Conservation (phyloP, 2,329 filamentous ascomycete species). For the Clonostachys solani region DNA sequence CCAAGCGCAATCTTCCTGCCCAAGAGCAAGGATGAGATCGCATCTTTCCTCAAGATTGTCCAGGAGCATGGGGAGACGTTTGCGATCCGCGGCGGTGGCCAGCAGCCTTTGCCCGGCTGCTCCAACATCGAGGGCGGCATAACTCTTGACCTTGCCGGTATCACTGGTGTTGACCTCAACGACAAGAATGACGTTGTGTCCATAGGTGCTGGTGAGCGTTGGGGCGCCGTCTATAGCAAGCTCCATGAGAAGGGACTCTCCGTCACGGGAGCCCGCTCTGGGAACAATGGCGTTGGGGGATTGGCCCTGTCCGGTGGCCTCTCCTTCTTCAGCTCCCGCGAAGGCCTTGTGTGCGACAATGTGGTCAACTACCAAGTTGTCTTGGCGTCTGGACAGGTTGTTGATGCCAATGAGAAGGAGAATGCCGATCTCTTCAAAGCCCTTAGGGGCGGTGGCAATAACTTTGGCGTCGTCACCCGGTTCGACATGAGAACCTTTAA, state of each 20-base stretch:
- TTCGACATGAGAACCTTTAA: conserved; percentile 19
- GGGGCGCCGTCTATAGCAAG: conserved; percentile 32
- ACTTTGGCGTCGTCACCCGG: conserved; percentile 29
- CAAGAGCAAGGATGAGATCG: too few species aligned
- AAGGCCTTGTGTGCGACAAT: conserved; percentile 42
- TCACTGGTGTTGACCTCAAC: conserved; percentile 27
- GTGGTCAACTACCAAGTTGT: conserved; percentile 41
- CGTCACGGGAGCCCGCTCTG: conserved; percentile 33
- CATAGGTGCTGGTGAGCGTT: conserved; percentile 37
- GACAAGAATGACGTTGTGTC: conserved; percentile 24
- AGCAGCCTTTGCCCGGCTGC: conserved; percentile 37
- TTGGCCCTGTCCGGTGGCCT: conserved; percentile 42
- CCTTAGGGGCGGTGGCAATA: conserved; percentile 35
- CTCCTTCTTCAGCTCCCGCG: conserved; percentile 36
- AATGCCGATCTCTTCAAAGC: conserved; percentile 39
- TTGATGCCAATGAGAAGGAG: conserved; percentile 26
- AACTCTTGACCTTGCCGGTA: conserved; percentile 32
- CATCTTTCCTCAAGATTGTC: too few species aligned
- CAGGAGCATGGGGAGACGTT: conserved; percentile 20
- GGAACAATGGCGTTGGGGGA: conserved; percentile 36
- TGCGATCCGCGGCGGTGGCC: conserved; percentile 46
- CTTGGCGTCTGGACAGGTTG: conserved; percentile 34
- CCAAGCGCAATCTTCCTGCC: too few species aligned
- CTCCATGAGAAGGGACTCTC: conserved; percentile 29
- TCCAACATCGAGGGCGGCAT: conserved; percentile 35